A percentile compares a stretch with the other conserved stretches of the same genome.
Evolutionary conservation across 2,329 filamentous ascomycete species (phyloP).

Genomic region (Curvularia sp.): DNA sequence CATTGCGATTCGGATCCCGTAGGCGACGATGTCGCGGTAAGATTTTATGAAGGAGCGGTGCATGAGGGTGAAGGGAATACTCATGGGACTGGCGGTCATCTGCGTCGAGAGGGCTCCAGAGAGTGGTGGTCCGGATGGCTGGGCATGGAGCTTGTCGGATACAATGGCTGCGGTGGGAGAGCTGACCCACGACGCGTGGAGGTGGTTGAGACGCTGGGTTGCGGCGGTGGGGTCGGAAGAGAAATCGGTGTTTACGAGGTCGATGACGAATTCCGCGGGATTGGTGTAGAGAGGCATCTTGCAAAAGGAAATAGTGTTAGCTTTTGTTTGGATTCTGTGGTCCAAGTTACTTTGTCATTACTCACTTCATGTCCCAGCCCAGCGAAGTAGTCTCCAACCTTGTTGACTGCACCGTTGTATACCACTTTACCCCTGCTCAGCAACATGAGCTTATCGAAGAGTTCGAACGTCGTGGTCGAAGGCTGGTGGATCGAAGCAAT

Average conservation of each 20-base stretch:
- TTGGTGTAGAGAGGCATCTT: slow-evolving; percentile 74
- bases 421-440: slow-evolving; percentile 74
- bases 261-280: slow-evolving; percentile 80
- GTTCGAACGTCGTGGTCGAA: slow-evolving; percentile 77
- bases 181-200: slow-evolving; percentile 64
- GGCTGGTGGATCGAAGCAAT: slow-evolving; percentile 88
- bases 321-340: not conserved
- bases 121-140: not conserved
- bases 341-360: not conserved
- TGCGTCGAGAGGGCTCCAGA: not conserved
- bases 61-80: slow-evolving; percentile 69
- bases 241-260: slow-evolving; percentile 82
- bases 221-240: slow-evolving; percentile 59
- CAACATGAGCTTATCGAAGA: slow-evolving; percentile 81
- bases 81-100: slow-evolving; percentile 54
- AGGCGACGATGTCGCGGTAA: slow-evolving; percentile 82
- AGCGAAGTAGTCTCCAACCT: slow-evolving; percentile 69
- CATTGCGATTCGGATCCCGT: slow-evolving; percentile 83
- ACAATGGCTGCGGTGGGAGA: slow-evolving; percentile 53
- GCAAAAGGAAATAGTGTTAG: not conserved
- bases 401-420: slow-evolving; percentile 72
- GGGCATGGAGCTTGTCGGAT: slow-evolving; percentile 2
- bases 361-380: slow-evolving; percentile 58
- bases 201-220: slow-evolving; percentile 58
- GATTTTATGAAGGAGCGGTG: slow-evolving; percentile 84